Evolutionary conservation across 1,139 yeast species (phyloP).

Genomic region (Saccharomycopsis hybrid): DNA sequence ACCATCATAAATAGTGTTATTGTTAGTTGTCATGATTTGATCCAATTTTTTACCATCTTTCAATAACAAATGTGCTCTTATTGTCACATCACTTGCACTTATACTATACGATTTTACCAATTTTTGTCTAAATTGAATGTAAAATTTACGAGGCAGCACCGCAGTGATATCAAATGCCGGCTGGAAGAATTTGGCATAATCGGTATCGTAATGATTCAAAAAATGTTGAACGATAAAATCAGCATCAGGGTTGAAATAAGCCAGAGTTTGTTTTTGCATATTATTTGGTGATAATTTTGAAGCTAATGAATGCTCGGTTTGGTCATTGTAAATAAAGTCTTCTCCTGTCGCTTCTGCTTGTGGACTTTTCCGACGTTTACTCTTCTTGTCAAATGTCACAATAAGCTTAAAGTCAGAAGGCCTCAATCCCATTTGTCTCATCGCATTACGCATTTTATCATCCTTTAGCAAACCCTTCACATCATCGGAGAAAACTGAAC

Average conservation of each 20-base stretch:
- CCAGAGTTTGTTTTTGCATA: background rate
- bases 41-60: no score
- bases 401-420: background rate
- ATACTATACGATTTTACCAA: no score
- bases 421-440: slow-evolving; percentile 1
- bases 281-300: background rate
- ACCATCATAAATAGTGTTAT: no score
- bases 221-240: background rate
- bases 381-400: background rate
- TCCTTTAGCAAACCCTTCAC: background rate
- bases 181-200: background rate
- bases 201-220: background rate
- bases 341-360: background rate
- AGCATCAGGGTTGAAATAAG: background rate
- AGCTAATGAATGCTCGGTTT: background rate
- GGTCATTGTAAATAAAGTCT: no score
- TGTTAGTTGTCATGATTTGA: no score
- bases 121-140: no score
- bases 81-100: no score
- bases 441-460: background rate
- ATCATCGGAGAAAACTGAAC: background rate
- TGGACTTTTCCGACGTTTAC: background rate
- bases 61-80: no score
- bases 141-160: no score
- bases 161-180: no score